Evolutionary conservation across 225 moss, liverwort and hornwort genomes (phyloP), one percentile per base, ranked within the genome.

Genomic region (Lunularia cruciata): DNA sequence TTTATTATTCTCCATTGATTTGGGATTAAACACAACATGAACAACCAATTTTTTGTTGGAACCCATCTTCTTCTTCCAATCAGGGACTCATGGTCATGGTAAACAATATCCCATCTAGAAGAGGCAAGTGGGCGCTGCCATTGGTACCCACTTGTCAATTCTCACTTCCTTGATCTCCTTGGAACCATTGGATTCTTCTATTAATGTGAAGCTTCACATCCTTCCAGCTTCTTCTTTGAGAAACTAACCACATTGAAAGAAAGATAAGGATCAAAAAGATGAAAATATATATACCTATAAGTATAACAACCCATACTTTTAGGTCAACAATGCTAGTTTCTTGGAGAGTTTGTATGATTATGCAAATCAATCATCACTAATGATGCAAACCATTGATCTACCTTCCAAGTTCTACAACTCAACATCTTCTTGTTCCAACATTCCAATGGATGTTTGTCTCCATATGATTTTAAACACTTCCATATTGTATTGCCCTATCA

Each of bases 111-210:
- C 89, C 87, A 77, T 96, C 92, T 0, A 92, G 92, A 1, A 90
- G 89, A 1, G 95, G 87, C 14, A 98, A 69, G 52, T 93, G 93
- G 0, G 91, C 85, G 66, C 89, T 93, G 56, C 56, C 56, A 18
- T 57, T 57, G 67, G 52, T 51, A 16, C 89, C 87, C 55, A 98
- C 83, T 30, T 85, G 66, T 93, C 93, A 58, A 98, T 79, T 73
- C 85, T 93, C 38, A 87, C 87, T 76, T 87, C 87, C 79, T 93
- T 98, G 62, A 98, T 98, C 68, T 90, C 96, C 82, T 89, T 90
- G 40, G 86, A 68, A 54, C 85, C 87, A 51, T 92, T 86, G 0
- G 88, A 83, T 30, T n/a, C 86, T 85, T 30, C 79, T 82, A 32
- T 73, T 86, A 53, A 82, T 25, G 20, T 87, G 90, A 0, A 87